Percentiles rank a stretch among this genome's conserved stretches.
Conservation (phyloP, 345 rosid genomes). For the Camelina laxa region DNA sequence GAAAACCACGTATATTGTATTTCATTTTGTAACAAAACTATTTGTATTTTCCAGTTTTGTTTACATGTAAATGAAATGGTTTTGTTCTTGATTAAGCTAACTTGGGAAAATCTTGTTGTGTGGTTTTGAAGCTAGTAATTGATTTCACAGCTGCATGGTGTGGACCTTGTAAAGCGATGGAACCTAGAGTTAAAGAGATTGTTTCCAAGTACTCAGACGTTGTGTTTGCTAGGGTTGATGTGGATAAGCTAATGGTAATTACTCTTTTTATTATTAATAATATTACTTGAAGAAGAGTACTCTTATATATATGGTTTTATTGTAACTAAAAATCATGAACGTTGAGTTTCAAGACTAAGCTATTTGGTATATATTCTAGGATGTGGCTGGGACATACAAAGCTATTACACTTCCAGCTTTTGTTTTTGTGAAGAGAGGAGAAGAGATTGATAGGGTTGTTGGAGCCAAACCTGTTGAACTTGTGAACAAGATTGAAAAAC, state of each 20-base stretch:
- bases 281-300: neutral
- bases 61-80: conserved; percentile 7
- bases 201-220: conserved; percentile 57
- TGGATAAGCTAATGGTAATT: conserved; percentile 59
- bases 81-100: neutral
- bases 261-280: neutral
- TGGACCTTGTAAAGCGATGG: conserved; percentile 74
- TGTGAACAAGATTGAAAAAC: conserved; percentile 62
- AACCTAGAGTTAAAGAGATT: conserved; percentile 55
- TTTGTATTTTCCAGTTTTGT: neutral
- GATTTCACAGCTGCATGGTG: conserved; percentile 87
- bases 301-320: neutral
- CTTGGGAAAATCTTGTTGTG: neutral
- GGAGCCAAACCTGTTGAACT: conserved; percentile 70
- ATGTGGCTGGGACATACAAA: conserved; percentile 52
- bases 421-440: conserved; percentile 68
- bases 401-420: conserved; percentile 65
- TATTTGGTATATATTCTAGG: conserved; percentile 47
- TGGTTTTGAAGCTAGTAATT: conserved; percentile 63
- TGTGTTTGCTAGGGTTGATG: conserved; percentile 71
- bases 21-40: neutral
- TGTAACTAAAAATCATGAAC: neutral
- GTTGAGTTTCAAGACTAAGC: neutral
- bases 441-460: conserved; percentile 60
- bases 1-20: neutral